Evolutionary conservation across 306 rosid genomes (phyloP).

Genomic region (Medicago arabica): DNA sequence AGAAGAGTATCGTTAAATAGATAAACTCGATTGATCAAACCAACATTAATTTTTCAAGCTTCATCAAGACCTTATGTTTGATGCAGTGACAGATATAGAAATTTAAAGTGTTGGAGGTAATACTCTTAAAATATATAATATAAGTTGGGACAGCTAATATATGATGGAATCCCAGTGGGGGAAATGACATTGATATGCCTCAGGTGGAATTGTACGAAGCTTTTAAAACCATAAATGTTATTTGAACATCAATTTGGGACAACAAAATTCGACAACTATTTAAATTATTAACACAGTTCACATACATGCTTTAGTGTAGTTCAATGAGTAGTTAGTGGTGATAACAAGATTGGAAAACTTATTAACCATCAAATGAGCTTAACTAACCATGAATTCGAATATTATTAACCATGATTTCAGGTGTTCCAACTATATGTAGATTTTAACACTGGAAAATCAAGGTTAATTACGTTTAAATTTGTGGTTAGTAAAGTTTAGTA

Average conservation of each 20-base stretch:
- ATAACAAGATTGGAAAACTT: not conserved
- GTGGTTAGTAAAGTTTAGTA: not conserved
- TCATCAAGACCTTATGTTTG: constrained; percentile 6
- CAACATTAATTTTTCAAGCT: constrained; percentile 3
- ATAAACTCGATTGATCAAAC: not conserved
- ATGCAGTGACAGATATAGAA: not conserved
- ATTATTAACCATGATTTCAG: not conserved
- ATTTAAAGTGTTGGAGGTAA: not conserved
- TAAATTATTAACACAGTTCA: not conserved
- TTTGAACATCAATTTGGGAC: not conserved
- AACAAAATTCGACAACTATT: not conserved
- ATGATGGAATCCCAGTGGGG: too few species aligned
- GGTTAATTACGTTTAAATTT: not conserved
- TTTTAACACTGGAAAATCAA: not conserved
- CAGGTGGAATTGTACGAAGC: not conserved
- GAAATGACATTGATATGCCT: not conserved
- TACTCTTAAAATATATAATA: not conserved
- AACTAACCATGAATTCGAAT: not conserved
- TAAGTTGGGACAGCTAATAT: not conserved
- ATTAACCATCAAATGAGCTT: not conserved
- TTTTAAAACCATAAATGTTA: too few species aligned
- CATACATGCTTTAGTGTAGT: not conserved
- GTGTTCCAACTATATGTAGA: not conserved
- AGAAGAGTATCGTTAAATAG: constrained; percentile 43
- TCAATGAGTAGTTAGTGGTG: not conserved